Evolutionary conservation across 2,329 filamentous ascomycete species (phyloP).

Genomic region (Zasmidium angulare): DNA sequence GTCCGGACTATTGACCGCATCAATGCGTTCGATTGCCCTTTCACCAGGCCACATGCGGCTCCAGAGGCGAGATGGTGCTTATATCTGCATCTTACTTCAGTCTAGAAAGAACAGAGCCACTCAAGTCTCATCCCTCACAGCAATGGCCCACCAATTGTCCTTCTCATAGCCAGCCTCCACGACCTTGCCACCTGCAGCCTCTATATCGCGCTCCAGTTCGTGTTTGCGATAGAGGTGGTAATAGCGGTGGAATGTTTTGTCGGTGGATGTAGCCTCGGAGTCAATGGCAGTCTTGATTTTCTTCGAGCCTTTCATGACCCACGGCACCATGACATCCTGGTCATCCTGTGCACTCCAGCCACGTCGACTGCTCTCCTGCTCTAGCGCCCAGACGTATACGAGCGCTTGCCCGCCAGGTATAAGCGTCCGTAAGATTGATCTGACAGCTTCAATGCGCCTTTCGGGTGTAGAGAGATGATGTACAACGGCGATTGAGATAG

Average conservation of each 20-base stretch:
- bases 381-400: slow-evolving; percentile 92
- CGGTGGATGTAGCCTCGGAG: slow-evolving; percentile 14
- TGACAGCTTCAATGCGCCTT: slow-evolving; percentile 71
- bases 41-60: background rate
- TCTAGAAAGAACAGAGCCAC: background rate
- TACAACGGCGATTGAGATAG: slow-evolving; percentile 88
- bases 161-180: slow-evolving; percentile 86
- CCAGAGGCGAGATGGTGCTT: background rate
- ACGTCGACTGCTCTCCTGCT: slow-evolving; percentile 81
- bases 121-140: background rate
- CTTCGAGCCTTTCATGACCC: slow-evolving; percentile 65
- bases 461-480: slow-evolving; percentile 83
- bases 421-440: slow-evolving; percentile 68
- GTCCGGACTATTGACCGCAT: background rate
- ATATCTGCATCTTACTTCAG: background rate
- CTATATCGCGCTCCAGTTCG: slow-evolving; percentile 80
- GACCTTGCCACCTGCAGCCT: slow-evolving; percentile 70
- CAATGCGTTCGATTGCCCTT: background rate
- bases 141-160: slow-evolving; percentile 90
- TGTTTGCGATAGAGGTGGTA: slow-evolving; percentile 89
- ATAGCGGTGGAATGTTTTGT: slow-evolving; percentile 76
- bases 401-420: slow-evolving; percentile 63
- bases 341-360: slow-evolving; percentile 82
- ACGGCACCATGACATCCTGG: slow-evolving; percentile 94
- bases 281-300: slow-evolving; percentile 28